A percentile compares a stretch with the other conserved stretches of the same genome.
These are phyloP conservation scores for Colletotrichum theobromicola DNA, from an alignment of 2,329 filamentous ascomycete species.

Conservation along the genomic window DNA sequence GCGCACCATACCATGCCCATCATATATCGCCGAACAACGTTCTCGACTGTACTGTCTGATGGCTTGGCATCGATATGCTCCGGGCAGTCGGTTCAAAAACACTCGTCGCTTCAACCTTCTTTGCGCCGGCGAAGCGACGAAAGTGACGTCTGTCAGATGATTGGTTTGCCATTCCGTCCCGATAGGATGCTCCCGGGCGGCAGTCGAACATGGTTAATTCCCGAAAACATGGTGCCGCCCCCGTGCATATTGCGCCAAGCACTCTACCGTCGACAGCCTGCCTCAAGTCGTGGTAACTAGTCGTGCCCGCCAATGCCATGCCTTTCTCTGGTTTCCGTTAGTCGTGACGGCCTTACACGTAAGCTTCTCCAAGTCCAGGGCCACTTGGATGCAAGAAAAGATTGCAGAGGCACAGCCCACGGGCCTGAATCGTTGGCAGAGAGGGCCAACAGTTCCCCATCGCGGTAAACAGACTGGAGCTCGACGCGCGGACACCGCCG, in stretches of 20 bases:
- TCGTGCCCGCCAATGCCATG: neutral
- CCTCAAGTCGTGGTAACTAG: neutral
- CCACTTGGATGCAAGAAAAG: neutral
- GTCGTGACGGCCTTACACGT: neutral
- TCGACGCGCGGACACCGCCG: neutral
- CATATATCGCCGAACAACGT: neutral
- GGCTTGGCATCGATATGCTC: neutral
- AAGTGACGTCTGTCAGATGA: neutral
- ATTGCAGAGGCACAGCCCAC: neutral
- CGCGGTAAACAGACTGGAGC: neutral
- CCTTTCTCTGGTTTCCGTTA: neutral
- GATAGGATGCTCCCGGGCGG: neutral
- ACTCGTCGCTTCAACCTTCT: neutral
- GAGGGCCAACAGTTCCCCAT: neutral
- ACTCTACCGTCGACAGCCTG: neutral
- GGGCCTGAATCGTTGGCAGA: neutral
- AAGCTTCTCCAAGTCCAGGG: neutral
- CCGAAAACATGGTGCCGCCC: neutral
- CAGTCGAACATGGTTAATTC: neutral
- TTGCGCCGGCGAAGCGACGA: neutral
- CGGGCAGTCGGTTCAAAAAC: neutral
- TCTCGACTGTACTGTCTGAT: neutral
- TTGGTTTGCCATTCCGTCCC: neutral
- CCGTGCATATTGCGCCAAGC: neutral
- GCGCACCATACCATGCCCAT: neutral